Evolutionary conservation across 306 rosid species (phyloP).

Genomic region (Betula pendula): DNA sequence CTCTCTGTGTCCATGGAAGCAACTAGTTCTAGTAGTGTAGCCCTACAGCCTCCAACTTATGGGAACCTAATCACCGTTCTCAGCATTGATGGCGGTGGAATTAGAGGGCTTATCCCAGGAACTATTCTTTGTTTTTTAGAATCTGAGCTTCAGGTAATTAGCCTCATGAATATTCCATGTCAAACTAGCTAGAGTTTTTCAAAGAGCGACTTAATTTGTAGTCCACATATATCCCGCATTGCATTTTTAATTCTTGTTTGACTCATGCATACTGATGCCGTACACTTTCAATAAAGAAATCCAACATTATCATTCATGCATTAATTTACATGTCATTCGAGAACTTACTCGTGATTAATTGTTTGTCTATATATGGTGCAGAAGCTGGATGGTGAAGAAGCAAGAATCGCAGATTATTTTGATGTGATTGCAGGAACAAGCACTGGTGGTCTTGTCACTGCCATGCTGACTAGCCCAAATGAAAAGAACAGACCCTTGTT

Average conservation of each 20-base stretch:
- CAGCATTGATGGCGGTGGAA: conserved; percentile 11
- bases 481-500: conserved; percentile 7
- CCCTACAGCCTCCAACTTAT: conserved; percentile 3
- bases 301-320: too few relatives aligned
- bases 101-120: conserved; percentile 6
- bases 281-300: too few relatives aligned
- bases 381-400: conserved; percentile 15
- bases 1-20: not conserved
- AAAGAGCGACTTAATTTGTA: too few relatives aligned
- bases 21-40: too few relatives aligned
- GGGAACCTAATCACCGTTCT: conserved; percentile 4
- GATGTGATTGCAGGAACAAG: not conserved
- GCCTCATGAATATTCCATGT: too few relatives aligned
- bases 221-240: too few relatives aligned
- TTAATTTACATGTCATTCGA: too few relatives aligned
- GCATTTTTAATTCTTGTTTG: too few relatives aligned
- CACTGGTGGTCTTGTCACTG: not conserved
- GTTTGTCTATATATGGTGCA: not conserved
- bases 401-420: not conserved
- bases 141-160: not conserved
- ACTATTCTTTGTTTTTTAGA: conserved; percentile 6
- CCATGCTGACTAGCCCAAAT: not conserved
- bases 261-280: too few relatives aligned
- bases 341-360: not conserved
- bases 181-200: too few relatives aligned